A percentile compares a stretch with the other conserved stretches of the same genome.
Conservation (phyloP, 140 eudicot genomes). For the Erigeron philadelphicus region DNA sequence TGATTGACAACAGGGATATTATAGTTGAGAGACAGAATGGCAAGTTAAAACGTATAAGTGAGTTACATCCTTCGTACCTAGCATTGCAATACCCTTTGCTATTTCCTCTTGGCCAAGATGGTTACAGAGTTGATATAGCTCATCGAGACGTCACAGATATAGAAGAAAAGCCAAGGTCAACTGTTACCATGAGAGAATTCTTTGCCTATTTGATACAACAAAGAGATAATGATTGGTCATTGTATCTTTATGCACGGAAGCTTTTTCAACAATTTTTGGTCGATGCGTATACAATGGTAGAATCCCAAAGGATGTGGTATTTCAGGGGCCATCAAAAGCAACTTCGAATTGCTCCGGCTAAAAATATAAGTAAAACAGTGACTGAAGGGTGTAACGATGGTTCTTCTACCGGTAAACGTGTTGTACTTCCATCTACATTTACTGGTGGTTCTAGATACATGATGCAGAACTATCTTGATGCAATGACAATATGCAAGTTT, state of each 20-base stretch:
- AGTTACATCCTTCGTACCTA: neutral
- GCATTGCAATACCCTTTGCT: neutral
- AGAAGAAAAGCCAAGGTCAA: neutral
- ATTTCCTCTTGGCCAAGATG: neutral
- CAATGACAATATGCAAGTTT: neutral
- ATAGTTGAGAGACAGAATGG: neutral
- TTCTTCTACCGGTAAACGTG: neutral
- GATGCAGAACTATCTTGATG: slow-evolving; percentile 14
- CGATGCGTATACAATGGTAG: no score
- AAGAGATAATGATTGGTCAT: neutral
- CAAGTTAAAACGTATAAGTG: neutral
- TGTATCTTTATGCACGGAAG: neutral
- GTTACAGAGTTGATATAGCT: neutral
- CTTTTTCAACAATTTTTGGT: neutral
- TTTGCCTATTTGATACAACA: neutral
- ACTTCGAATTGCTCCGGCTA: no score
- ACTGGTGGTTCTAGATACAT: slow-evolving; percentile 7
- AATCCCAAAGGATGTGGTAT: no score
- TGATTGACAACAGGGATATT: neutral
- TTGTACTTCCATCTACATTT: neutral
- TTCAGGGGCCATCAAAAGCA: no score
- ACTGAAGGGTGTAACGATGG: no score
- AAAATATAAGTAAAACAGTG: no score
- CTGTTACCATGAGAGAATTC: neutral
- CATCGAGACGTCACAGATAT: neutral